Base-by-base conservation (phyloP, 257 asterid genomes). In the Solanum raphanifolium region DNA sequence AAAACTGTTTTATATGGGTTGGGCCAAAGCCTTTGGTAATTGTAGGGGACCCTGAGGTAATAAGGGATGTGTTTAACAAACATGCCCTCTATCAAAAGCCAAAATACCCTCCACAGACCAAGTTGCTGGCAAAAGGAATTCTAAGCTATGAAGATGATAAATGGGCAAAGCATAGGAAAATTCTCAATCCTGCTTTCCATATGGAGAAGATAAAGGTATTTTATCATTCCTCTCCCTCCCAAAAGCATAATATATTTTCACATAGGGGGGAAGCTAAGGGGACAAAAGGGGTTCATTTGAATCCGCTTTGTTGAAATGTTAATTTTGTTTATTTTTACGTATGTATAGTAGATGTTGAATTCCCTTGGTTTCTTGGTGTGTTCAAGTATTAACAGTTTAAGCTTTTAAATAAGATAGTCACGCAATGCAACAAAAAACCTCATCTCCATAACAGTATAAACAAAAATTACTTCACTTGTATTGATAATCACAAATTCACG, bases 151-250 rank as follows among this genome's bases (percentile, higher is more conserved):
- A 94, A 18, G 88, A 82, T 9, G 93, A 93, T 4, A 88, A 90
- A 90, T 94, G 96, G 98, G 84, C 92, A 18, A 95, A 94, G 46
- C 95, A 93, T 69, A 91, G 96, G 60, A 95, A 84, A 82, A 55
- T 95, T 69, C 86, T 95, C 89, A 93, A 90, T 88, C 94, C 97
- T 20, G 94, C 95, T 79, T 95, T 95, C 90, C 94, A 93, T 41
- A 25, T 88, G 1, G 95, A 94, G 69, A 94, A 87, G 39, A 35
- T 87, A 62, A 87, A 87, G 89, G 89, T 87, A 55, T 83, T 58
- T 8, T 27, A 32, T 72, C 12, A 72, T 32, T 84, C 13, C 25
- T 15, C 79, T 72, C 25, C n/a, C 12, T 32, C 7, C 6, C 79
- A 15, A 25, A 66, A 66, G 74, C 20, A 25, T 12, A 12, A 27